These are phyloP conservation scores for Lathyrus oleraceus DNA, from an alignment of 306 rosid species.

Conservation along the genomic window DNA sequence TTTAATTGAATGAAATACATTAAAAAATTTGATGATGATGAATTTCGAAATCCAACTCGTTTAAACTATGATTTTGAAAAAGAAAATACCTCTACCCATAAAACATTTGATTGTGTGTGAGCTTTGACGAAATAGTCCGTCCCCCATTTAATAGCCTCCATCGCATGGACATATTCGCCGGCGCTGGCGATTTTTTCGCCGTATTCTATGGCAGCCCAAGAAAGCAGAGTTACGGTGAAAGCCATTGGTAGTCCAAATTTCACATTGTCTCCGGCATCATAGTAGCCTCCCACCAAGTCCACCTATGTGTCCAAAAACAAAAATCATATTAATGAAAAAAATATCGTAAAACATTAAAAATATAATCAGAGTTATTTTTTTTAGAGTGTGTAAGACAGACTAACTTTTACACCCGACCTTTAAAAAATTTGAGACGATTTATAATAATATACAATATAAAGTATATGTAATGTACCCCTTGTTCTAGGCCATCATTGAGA, in stretches of 20 bases:
- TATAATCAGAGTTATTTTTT: no score
- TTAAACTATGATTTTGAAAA: no score
- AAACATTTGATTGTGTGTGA: constrained; percentile 66
- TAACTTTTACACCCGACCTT: no score
- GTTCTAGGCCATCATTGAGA: constrained; percentile 77
- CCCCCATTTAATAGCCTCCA: constrained; percentile 91
- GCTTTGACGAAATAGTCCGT: constrained; percentile 90
- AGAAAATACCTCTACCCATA: constrained; percentile 67
- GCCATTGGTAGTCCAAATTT: constrained; percentile 92
- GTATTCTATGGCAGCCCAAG: constrained; percentile 78
- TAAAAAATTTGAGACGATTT: no score
- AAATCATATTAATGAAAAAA: background rate
- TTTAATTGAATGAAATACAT: no score
- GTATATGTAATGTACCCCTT: constrained; percentile 53
- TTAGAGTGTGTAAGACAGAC: no score
- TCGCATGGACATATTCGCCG: constrained; percentile 69
- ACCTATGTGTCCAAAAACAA: constrained; percentile 45
- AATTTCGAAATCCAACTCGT: no score
- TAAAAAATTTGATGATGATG: no score
- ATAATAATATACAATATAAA: no score
- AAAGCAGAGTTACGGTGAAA: constrained; percentile 75
- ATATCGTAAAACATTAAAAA: background rate
- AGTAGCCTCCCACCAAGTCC: constrained; percentile 91
- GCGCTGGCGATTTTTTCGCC: constrained; percentile 47
- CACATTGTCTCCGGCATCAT: constrained; percentile 89